phyloP scores from a whole-genome alignment of 257 asterid genomes.

The Solanum arcanum region DNA sequence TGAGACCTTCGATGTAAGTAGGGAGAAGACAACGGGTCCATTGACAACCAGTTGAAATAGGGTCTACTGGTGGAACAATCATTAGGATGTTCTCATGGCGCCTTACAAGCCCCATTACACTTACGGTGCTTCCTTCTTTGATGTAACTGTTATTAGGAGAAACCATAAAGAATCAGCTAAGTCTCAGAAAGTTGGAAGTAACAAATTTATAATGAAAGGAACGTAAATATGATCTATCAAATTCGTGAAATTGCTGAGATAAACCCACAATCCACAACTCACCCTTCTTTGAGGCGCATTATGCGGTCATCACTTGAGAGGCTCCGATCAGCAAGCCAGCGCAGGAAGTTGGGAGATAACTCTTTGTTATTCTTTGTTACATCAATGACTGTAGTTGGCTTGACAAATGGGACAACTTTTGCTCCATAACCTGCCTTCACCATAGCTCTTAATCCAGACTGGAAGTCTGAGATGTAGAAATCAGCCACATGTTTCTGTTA shows the following conservation, averaged over 20 bases:
- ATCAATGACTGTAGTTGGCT: conserved; percentile 32
- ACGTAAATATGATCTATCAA: neutral
- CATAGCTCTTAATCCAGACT: conserved; percentile 56
- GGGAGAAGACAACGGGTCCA: conserved; percentile 38
- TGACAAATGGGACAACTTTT: conserved; percentile 41
- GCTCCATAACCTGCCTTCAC: conserved; percentile 63
- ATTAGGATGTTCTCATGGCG: conserved; percentile 43
- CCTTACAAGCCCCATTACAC: conserved; percentile 48
- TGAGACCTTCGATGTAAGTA: conserved; percentile 28
- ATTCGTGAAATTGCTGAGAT: neutral
- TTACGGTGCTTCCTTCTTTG: conserved; percentile 53
- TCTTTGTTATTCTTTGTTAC: conserved; percentile 28
- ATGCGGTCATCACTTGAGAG: conserved; percentile 47
- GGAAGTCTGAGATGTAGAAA: conserved; percentile 50
- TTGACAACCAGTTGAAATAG: conserved; percentile 34
- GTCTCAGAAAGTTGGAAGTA: neutral
- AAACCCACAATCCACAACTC: neutral
- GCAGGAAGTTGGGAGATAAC: conserved; percentile 30
- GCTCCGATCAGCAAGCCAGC: conserved; percentile 43
- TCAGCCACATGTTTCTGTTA: conserved; percentile 49
- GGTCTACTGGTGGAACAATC: conserved; percentile 55
- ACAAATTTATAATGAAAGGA: neutral
- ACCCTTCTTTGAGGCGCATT: conserved; percentile 58
- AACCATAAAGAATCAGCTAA: neutral
- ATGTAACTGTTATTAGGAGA: conserved; percentile 25